Base-by-base conservation (phyloP, 2,329 filamentous ascomycete genomes). In the Fusarium palustre region DNA sequence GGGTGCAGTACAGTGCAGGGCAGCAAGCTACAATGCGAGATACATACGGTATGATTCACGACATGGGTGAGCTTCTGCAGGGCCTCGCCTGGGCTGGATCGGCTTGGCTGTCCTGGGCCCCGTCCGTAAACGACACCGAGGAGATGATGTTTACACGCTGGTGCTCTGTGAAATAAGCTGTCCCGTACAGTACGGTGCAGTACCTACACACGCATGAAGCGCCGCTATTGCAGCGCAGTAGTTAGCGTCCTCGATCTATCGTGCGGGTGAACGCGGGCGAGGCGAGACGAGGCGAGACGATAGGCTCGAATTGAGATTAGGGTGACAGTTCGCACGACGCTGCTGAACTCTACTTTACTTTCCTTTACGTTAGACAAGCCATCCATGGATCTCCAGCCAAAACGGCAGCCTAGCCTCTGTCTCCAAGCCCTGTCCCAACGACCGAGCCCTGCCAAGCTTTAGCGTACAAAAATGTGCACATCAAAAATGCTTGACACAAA, bases 261-360 rank as follows among this genome's bases (percentile, higher is more conserved):
- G 56, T 62, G 72, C 72, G 67, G 72, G 67, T 72, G 67, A 73
- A 74, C 52, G 69, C 72, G 72, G 72, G 56, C 49, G 59, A 55
- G 71, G 61, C 46, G 46, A 49, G 46, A 22, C 31, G 46, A 34
- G 46, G 34, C 47, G 47, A 50, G 33, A 28, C 28, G 33, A 28
- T 50, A 34, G 46, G 31, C 12, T 36, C 22, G 46, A 24, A 34
- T 36, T 38, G 64, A 31, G 38, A 56, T 61, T 54, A 30, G 66
- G 22, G 67, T 25, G 55, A 50, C 20, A 55, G 31, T 45, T 34
- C 15, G 38, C 30, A 34, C 28, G 43, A 54, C 22, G 56, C 46
- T 54, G 56, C 33, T 61, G 55, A 65, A 53, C 55, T 66, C 59
- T 62, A 55, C 52, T 38, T 55, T 62, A 36, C 52, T 38, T 49